A percentile compares a stretch with the other conserved stretches of the same genome.
Conservation (phyloP, 371 early-diverging fungal species). For the Apophysomyces sp. region DNA sequence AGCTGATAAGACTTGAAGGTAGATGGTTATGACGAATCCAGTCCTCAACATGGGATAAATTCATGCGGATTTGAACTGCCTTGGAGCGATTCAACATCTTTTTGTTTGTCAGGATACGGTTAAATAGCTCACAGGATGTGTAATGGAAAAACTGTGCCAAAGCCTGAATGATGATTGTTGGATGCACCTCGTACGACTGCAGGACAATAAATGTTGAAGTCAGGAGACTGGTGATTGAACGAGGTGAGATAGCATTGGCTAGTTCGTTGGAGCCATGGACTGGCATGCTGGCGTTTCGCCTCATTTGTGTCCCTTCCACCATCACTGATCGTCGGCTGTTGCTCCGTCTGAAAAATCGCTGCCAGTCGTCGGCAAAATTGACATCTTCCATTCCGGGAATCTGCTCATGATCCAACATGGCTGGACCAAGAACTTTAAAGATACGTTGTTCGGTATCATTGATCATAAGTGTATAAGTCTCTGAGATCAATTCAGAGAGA, state of each 20-base stretch:
- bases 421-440: constrained; percentile 54
- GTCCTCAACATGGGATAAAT: constrained; percentile 75
- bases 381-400: constrained; percentile 71
- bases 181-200: constrained; percentile 62
- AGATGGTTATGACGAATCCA: constrained; percentile 71
- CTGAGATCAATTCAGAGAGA: constrained; percentile 70
- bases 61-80: constrained; percentile 82
- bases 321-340: constrained; percentile 22
- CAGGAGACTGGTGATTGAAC: constrained; percentile 60
- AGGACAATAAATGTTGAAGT: constrained; percentile 57
- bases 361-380: constrained; percentile 63
- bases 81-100: constrained; percentile 74
- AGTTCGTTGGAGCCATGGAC: neutral
- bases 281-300: constrained; percentile 15
- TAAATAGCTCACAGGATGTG: constrained; percentile 76
- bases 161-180: constrained; percentile 64
- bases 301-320: constrained; percentile 21
- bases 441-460: constrained; percentile 59
- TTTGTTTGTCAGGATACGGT: constrained; percentile 73
- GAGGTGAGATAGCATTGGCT: constrained; percentile 44
- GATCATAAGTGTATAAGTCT: constrained; percentile 65
- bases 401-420: constrained; percentile 70
- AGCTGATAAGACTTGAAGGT: constrained; percentile 41
- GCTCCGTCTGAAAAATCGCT: constrained; percentile 45
- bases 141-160: constrained; percentile 74